Percentiles rank a stretch among this genome's conserved stretches.
Evolutionary conservation across 768 basidiomycete genomes (phyloP).

Genomic region (Leucocoprinus sp.): DNA sequence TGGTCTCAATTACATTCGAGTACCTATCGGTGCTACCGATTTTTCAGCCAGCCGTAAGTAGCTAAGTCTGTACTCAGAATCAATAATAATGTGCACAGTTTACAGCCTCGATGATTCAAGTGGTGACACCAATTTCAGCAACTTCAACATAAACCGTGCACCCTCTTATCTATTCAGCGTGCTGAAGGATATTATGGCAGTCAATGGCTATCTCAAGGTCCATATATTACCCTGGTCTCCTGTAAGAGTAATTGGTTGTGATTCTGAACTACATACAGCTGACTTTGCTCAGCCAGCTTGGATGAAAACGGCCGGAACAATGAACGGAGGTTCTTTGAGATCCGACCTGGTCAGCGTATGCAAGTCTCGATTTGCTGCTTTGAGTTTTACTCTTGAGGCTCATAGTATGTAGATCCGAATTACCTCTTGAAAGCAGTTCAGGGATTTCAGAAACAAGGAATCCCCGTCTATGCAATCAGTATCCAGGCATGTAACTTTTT

Average conservation of each 20-base stretch:
- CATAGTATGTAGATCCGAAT: constrained; percentile 42
- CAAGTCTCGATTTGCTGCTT: constrained; percentile 23
- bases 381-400: not conserved
- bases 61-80: constrained; percentile 2
- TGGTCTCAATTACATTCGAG: constrained; percentile 60
- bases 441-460: constrained; percentile 55
- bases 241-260: constrained; percentile 27
- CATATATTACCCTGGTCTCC: constrained; percentile 58
- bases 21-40: constrained; percentile 68
- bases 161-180: constrained; percentile 60
- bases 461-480: constrained; percentile 53
- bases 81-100: constrained; percentile 21
- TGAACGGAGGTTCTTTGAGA: constrained; percentile 57
- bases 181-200: constrained; percentile 51
- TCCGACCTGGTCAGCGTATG: constrained; percentile 40
- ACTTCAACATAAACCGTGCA: constrained; percentile 48
- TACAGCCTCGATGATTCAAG: constrained; percentile 62
- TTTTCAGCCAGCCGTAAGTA: constrained; percentile 50
- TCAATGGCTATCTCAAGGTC: constrained; percentile 36
- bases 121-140: constrained; percentile 49
- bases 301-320: constrained; percentile 65
- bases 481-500: constrained; percentile 31
- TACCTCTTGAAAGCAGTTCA: constrained; percentile 69
- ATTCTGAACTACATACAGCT: too few species aligned
- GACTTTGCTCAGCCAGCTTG: constrained; percentile 53